Evolutionary conservation across 2,329 filamentous ascomycete species (phyloP), one percentile per base, ranked within the genome.

Genomic region (Colletotrichum lupini): DNA sequence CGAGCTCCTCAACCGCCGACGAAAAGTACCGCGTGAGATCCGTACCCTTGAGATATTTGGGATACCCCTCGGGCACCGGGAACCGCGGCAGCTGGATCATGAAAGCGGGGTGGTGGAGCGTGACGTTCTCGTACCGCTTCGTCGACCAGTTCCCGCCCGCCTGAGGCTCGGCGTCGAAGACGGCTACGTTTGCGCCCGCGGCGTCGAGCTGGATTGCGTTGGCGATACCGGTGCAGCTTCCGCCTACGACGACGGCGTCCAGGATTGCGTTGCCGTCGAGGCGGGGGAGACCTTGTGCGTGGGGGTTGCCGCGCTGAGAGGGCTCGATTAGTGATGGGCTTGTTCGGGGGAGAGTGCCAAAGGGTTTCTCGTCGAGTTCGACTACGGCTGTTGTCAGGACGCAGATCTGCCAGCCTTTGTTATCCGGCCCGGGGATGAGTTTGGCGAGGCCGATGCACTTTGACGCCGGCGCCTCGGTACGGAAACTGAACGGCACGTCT

Each of bases 181-280:
- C 16, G 53, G 46, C 28, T 11, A 16, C 30, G 4, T 72, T 53
- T 6, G 57, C 69, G 16, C 69, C 69, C 2, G 28, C 57, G 14
- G 57, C n/a, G n/a, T 71, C 71, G 32, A 73, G 59, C 65, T 26
- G 35, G 32, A 60, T 66, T 14, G 64, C 65, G 65, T 49, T 72
- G 6, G 65, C 58, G 56, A 72, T 57, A 52, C 69, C 69, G 64
- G 58, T 72, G 58, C 69, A 72, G 59, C 69, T 72, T 26, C 69
- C 69, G 12, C 69, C 69, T 9, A 72, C 65, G 0, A 72, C 7
- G 12, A 72, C 52, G 14, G 65, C 69, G 59, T 72, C 69, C n/a
- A 72, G 57, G 7, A 72, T 32, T n/a, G 22, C n/a, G 3, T 42
- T 22, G 16, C 19, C 62, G 0, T 35, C 32, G 12, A 72, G 16